Evolutionary conservation across 2,329 filamentous ascomycete genomes (phyloP).

Genomic region (Neobulgaria alba): DNA sequence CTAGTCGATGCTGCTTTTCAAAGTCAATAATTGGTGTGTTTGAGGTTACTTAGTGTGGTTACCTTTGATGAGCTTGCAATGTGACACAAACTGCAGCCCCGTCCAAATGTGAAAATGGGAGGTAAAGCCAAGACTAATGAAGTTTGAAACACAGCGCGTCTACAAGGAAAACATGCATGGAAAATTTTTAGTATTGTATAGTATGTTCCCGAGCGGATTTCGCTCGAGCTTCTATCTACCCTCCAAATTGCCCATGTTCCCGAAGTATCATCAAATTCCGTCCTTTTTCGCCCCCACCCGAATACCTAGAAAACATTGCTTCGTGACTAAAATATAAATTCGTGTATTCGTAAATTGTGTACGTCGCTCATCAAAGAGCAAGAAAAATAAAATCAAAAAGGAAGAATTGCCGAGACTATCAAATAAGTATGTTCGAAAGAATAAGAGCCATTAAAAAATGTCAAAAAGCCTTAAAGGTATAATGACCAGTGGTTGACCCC

Average conservation of each 20-base stretch:
- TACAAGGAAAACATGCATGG: neutral
- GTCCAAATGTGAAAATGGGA: no score
- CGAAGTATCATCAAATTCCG: neutral
- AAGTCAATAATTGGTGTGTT: no score
- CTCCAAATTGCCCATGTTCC: neutral
- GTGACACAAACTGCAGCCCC: no score
- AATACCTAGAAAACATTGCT: neutral
- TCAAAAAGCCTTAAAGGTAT: neutral
- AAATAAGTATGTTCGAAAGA: neutral
- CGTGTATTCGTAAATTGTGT: neutral
- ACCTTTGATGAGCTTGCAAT: no score
- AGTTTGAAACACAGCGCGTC: neutral
- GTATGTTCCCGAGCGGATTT: neutral
- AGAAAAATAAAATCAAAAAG: neutral
- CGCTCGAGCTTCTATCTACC: neutral
- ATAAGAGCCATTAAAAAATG: neutral
- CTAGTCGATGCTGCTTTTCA: no score
- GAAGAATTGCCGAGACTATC: neutral
- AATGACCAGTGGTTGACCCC: neutral
- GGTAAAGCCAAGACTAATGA: neutral
- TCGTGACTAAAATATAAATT: neutral
- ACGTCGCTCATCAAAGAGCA: neutral
- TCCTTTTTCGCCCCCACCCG: neutral
- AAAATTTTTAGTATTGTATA: neutral
- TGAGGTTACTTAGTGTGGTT: no score